Evolutionary conservation across 768 basidiomycete genomes (phyloP).

Genomic region (Jaapia argillacea): DNA sequence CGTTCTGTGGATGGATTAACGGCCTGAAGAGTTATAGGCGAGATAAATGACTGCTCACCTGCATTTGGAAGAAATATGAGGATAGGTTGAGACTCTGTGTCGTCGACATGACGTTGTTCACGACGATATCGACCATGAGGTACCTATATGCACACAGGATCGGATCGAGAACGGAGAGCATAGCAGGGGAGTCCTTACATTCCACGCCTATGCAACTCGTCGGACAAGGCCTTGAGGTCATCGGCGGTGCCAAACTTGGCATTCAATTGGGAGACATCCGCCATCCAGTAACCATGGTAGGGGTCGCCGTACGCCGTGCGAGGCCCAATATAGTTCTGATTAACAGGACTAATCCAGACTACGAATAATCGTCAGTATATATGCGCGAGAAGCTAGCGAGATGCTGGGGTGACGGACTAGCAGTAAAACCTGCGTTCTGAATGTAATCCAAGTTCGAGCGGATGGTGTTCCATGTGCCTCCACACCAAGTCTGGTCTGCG

Average conservation of each 20-base stretch:
- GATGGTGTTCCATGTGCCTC: constrained; percentile 79
- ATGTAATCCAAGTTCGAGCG: constrained; percentile 78
- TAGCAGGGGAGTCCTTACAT: constrained; percentile 39
- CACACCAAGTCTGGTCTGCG: constrained; percentile 61
- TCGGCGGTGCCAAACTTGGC: constrained; percentile 59
- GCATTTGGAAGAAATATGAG: constrained; percentile 56
- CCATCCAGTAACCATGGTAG: constrained; percentile 83
- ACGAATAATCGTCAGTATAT: constrained; percentile 2
- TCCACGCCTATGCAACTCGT: constrained; percentile 56
- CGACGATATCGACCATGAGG: constrained; percentile 79
- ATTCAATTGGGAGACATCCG: constrained; percentile 60
- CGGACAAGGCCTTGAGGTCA: constrained; percentile 59
- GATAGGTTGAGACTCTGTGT: constrained; percentile 55
- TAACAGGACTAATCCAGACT: constrained; percentile 83
- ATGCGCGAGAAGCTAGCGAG: too few species aligned
- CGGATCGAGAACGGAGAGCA: constrained; percentile 79
- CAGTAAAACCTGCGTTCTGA: constrained; percentile 73
- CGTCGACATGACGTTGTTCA: constrained; percentile 79
- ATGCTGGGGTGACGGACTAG: constrained; percentile 29
- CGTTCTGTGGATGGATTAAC: constrained; percentile 27
- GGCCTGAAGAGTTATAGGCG: constrained; percentile 5
- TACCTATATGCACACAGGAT: constrained; percentile 54
- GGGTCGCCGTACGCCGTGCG: constrained; percentile 67
- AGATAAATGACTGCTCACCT: constrained; percentile 24
- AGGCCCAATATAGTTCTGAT: constrained; percentile 67